Evolutionary conservation across 2,329 filamentous ascomycete species (phyloP), one percentile per base, ranked within the genome.

Genomic region (Zarea fungicola): DNA sequence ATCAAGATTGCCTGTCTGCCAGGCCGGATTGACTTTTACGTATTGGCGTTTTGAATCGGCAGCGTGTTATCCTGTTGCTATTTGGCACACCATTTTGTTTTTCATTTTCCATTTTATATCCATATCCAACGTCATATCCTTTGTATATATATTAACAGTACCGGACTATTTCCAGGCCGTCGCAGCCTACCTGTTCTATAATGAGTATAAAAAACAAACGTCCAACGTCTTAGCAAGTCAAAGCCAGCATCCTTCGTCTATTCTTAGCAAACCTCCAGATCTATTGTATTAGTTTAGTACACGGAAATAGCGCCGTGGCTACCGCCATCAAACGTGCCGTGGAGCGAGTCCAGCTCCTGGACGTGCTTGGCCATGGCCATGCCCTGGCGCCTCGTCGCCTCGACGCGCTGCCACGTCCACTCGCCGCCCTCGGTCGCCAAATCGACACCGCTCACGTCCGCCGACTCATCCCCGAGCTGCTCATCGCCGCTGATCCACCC

Each of bases 331-430:
- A 82, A 81, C 44, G 72, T 55, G n/a, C 62, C 58, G 29, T 76
- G 70, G 21, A 80, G 60, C 3, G 68, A 72, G 43, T 85, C 81
- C 35, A 85, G 63, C 22, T 73, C 74, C 2, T 75, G 74, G 57
- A 84, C 81, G 53, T 81, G 73, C 52, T 67, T 62, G 0, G 77
- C 80, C 53, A 74, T 70, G 56, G 74, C 68, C 66, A 82, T 70
- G 2, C 81, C 81, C 58, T 71, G 72, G 36, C 73, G 67, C 42
- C 81, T 72, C 61, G 78, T 69, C 39, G 66, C 68, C 65, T 84
- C 81, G 4, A 81, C 69, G 39, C 71, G 66, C 56, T 66, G 70
- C 81, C 81, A 85, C 55, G 81, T 74, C 79, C 79, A 83, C 42
- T 67, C 67, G 4, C 59, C 65, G 3, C n/a, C n/a, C n/a, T 65